Evolutionary conservation across 331 rosid species (phyloP), one percentile per base, ranked within the genome.

Genomic region (Stylosanthes scabra): DNA sequence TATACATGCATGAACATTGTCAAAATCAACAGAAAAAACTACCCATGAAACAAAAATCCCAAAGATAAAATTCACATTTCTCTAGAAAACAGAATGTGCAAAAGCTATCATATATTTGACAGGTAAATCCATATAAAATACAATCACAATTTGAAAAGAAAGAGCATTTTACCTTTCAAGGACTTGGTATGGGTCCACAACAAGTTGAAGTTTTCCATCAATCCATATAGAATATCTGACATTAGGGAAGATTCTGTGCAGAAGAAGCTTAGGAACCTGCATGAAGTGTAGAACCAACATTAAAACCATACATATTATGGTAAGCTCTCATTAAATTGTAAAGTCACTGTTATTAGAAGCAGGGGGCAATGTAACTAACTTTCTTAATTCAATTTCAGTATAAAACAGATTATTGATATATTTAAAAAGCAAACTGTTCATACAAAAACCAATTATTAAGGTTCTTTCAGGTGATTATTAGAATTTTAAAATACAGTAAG

Each of bases 171-270:
- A 95, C 99, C 97, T 87, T 85, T 95, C 99, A 75, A 95, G 91
- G 82, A 95, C 11, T 83, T 90, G 88, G 80, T 84, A 92, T 16
- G 99, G 99, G 76, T 95, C 99, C 64, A 44, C 86, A 57, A 87
- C 89, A 55, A 95, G 99, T 88, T 81, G 75, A 82, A 95, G 99
- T 81, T 95, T 95, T 74, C 97, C 99, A 81, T 95, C 99, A 68
- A 92, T 87, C 99, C 99, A 95, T 74, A 90, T 66, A 57, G 97
- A 95, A 80, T 91, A 92, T 76, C 93, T 84, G 52, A 87, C 81
- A 73, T 90, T 92, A 61, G 99, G 93, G 67, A 95, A 92, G 84
- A 95, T 84, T 82, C 99, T 92, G 82, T 95, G 99, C 81, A 95
- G 76, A 58, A 95, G 97, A 85, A 95, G 97, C 89, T 95, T 95